Conservation (phyloP, 768 basidiomycete species). For the Leucocoprinus leucothites region DNA sequence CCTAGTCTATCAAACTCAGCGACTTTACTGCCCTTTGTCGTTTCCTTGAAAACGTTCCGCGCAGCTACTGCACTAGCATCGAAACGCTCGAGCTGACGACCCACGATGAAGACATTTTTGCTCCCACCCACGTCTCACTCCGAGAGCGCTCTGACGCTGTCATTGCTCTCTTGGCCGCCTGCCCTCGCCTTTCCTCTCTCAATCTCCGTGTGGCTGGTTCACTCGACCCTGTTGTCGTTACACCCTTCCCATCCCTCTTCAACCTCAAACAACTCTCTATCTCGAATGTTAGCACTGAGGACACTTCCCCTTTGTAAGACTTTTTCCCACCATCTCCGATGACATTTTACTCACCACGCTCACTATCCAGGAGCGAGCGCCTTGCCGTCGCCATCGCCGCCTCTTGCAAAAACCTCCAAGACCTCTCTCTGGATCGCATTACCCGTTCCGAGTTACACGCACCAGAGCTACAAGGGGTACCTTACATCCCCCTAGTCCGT, state of each 20-base stretch:
- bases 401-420: slow-evolving; percentile 49
- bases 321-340: slow-evolving; percentile 14
- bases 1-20: slow-evolving; percentile 48
- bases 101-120: slow-evolving; percentile 17
- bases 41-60: slow-evolving; percentile 58
- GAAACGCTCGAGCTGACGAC: slow-evolving; percentile 52
- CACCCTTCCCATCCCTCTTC: slow-evolving; percentile 42
- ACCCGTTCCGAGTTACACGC: slow-evolving; percentile 67
- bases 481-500: slow-evolving; percentile 56
- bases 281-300: slow-evolving; percentile 41
- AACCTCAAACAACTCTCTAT: slow-evolving; percentile 46
- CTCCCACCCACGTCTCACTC: slow-evolving; percentile 20
- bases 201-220: slow-evolving; percentile 46
- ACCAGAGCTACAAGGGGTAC: slow-evolving; percentile 50
- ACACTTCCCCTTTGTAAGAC: slow-evolving; percentile 42
- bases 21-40: slow-evolving; percentile 41
- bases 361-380: slow-evolving; percentile 54
- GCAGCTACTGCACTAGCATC: slow-evolving; percentile 46
- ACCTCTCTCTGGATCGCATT: slow-evolving; percentile 59
- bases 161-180: slow-evolving; percentile 45
- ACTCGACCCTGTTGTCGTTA: slow-evolving; percentile 44
- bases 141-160: slow-evolving; percentile 43
- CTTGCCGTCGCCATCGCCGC: slow-evolving; percentile 68
- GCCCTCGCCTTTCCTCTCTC: slow-evolving; percentile 45
- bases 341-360: slow-evolving; percentile 1